Evolutionary conservation across 176 grass and related monocot genomes (phyloP).

Genomic region (Aegilops bicornis): DNA sequence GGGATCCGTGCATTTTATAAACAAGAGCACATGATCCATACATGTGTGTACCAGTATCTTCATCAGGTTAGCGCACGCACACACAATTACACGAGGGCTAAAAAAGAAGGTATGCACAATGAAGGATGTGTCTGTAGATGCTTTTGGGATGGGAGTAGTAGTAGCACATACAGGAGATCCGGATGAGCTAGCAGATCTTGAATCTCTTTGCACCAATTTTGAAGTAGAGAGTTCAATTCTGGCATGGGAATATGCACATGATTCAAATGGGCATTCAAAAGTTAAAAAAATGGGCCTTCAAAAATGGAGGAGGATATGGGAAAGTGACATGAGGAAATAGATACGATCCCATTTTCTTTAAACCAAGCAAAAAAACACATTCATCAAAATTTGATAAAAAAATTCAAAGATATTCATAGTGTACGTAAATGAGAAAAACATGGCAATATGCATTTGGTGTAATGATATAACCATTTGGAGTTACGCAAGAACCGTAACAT

Average conservation of each 20-base stretch:
- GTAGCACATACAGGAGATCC: slow-evolving; percentile 33
- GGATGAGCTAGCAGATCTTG: slow-evolving; percentile 44
- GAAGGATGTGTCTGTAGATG: slow-evolving; percentile 29
- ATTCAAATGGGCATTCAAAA: not conserved
- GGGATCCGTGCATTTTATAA: not conserved
- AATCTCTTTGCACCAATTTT: not conserved
- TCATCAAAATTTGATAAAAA: too few relatives aligned
- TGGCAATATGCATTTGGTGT: not conserved
- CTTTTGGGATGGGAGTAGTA: slow-evolving; percentile 30
- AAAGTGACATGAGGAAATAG: too few relatives aligned
- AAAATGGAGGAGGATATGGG: too few relatives aligned
- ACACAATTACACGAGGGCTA: not conserved
- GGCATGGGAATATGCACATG: not conserved
- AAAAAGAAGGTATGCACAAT: too few relatives aligned
- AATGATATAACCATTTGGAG: not conserved
- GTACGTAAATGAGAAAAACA: too few relatives aligned
- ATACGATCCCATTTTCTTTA: too few relatives aligned
- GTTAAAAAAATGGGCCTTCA: too few relatives aligned
- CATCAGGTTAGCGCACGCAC: not conserved
- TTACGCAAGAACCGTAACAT: not conserved
- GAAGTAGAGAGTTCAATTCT: not conserved
- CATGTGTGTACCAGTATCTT: not conserved
- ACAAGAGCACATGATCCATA: not conserved
- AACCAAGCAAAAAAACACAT: too few relatives aligned
- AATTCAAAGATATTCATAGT: too few relatives aligned